Evolutionary conservation across 257 asterid species (phyloP).

Genomic region (Phtheirospermum japonicum): DNA sequence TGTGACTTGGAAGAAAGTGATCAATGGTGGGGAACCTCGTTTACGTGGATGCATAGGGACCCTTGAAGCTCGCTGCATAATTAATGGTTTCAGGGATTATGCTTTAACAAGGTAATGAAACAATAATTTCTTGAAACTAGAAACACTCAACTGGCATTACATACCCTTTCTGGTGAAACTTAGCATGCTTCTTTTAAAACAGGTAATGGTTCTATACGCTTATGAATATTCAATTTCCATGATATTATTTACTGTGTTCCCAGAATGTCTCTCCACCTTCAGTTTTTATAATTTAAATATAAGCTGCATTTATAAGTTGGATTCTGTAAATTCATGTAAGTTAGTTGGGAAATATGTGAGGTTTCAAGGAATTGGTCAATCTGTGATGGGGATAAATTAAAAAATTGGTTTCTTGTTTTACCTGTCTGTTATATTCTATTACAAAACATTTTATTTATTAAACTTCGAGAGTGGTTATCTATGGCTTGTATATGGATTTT

Average conservation of each 20-base stretch:
- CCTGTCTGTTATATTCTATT: neutral
- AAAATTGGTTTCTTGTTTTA: slow-evolving; percentile 1
- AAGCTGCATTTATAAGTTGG: too few relatives aligned
- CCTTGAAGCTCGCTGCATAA: slow-evolving; percentile 73
- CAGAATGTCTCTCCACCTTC: too few relatives aligned
- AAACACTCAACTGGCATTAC: slow-evolving; percentile 6
- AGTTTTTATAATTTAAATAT: too few relatives aligned
- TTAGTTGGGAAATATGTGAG: too few relatives aligned
- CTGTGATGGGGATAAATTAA: neutral
- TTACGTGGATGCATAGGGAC: slow-evolving; percentile 98
- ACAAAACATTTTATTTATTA: neutral
- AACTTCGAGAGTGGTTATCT: neutral
- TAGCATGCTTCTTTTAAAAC: slow-evolving; percentile 8
- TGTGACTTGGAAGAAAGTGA: slow-evolving; percentile 93
- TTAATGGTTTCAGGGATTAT: slow-evolving; percentile 85
- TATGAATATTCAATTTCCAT: neutral
- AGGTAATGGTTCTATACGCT: too few relatives aligned
- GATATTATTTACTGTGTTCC: slow-evolving; percentile 10
- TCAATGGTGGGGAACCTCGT: slow-evolving; percentile 93
- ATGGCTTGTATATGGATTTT: neutral
- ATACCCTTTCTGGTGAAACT: slow-evolving; percentile 10
- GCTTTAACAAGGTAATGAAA: slow-evolving; percentile 74
- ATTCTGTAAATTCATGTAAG: too few relatives aligned
- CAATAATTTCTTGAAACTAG: slow-evolving; percentile 19
- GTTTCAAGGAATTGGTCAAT: neutral